These are phyloP conservation scores for Annulohypoxylon truncatum DNA, from an alignment of 2,329 filamentous ascomycete genomes.

Conservation along the genomic window DNA sequence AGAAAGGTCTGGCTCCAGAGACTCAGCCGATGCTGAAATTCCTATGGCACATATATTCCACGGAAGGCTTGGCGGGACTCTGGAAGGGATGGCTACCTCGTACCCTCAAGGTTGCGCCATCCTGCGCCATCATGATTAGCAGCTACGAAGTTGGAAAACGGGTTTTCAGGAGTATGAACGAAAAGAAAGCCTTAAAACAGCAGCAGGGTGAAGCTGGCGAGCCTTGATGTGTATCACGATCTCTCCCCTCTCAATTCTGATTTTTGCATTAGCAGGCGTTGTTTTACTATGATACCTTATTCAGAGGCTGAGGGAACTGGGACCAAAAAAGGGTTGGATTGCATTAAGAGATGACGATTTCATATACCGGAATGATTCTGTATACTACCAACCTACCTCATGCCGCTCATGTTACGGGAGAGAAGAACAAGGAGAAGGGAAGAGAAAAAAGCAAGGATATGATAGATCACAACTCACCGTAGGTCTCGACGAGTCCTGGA, in stretches of 20 bases:
- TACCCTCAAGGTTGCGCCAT: conserved; percentile 93
- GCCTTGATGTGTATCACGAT: conserved; percentile 31
- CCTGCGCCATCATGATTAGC: conserved; percentile 99
- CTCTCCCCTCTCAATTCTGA: conserved; percentile 38
- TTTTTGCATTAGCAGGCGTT: conserved; percentile 50
- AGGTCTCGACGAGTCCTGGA: conserved; percentile 1
- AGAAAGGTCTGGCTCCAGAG: conserved; percentile 68
- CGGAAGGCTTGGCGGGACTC: conserved; percentile 82
- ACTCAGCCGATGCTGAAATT: conserved; percentile 82
- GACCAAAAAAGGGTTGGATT: conserved; percentile 13
- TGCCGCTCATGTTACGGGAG: conserved; percentile 7
- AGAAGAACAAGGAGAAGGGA: conserved; percentile 24
- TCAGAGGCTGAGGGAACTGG: conserved; percentile 33
- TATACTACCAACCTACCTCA: conserved; percentile 18
- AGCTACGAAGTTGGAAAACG: conserved; percentile 97
- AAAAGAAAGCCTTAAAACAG: conserved; percentile 53
- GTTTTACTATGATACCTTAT: conserved; percentile 48
- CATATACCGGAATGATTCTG: conserved; percentile 22
- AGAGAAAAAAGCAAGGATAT: conserved; percentile 19
- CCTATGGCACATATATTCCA: conserved; percentile 89
- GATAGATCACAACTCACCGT: conserved; percentile 12
- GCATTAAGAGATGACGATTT: conserved; percentile 26
- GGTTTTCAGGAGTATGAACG: conserved; percentile 81
- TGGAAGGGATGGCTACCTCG: conserved; percentile 94
- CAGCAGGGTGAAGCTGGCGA: conserved; percentile 26